A percentile compares a stretch with the other conserved stretches of the same genome.
These are phyloP conservation scores for Globisporangium canariense DNA, from an alignment of 352 stramenopile species.

Conservation along the genomic window DNA sequence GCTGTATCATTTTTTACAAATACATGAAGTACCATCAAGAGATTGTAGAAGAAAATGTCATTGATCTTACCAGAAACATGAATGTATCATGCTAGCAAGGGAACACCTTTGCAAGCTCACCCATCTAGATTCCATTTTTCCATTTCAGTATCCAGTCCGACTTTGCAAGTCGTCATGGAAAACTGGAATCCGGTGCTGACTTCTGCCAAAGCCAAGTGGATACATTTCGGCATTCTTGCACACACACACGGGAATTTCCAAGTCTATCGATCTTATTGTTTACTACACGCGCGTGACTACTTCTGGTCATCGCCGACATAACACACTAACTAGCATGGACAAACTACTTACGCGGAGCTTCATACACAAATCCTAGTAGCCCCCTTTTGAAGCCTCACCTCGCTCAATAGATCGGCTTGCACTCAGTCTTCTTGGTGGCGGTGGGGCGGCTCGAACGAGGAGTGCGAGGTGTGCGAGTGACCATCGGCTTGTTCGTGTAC, in stretches of 20 bases:
- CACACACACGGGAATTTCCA: neutral
- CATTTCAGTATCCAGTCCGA: too few species aligned
- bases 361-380: neutral
- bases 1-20: too few species aligned
- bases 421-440: conserved; percentile 14
- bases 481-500: neutral
- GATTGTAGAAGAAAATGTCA: too few species aligned
- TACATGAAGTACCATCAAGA: too few species aligned
- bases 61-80: too few species aligned
- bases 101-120: too few species aligned
- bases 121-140: too few species aligned
- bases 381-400: neutral
- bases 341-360: neutral
- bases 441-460: neutral
- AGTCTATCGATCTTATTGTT: neutral
- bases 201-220: neutral
- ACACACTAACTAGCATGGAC: neutral
- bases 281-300: neutral
- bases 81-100: too few species aligned
- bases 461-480: neutral
- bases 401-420: conserved; percentile 20
- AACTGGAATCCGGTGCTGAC: neutral
- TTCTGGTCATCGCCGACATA: neutral
- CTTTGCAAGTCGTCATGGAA: too few species aligned
- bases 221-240: neutral